phyloP scores from a whole-genome alignment of 352 stramenopile species.

The Pythium aristosporum region DNA sequence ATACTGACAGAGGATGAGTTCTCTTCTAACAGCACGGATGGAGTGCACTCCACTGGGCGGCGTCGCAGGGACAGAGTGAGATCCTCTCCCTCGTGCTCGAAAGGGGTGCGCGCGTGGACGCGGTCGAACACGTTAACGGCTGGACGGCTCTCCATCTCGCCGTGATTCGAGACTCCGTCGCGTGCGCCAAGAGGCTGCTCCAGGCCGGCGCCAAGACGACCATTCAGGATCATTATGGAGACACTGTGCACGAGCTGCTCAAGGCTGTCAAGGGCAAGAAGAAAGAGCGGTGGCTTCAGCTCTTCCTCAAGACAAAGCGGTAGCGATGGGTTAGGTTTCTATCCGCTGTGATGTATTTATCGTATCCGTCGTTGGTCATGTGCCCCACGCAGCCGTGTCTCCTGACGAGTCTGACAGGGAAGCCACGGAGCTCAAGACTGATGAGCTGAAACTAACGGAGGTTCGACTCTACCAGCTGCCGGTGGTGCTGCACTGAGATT shows the following conservation, averaged over 20 bases:
- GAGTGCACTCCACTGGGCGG: slow-evolving; percentile 77
- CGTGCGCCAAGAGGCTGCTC: slow-evolving; percentile 53
- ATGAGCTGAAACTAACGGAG: too few relatives aligned
- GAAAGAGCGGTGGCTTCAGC: slow-evolving; percentile 35
- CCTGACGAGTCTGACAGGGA: too few relatives aligned
- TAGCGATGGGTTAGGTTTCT: neutral
- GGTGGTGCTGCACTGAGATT: too few relatives aligned
- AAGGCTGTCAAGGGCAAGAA: slow-evolving; percentile 29
- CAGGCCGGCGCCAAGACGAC: slow-evolving; percentile 34
- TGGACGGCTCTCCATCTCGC: slow-evolving; percentile 75
- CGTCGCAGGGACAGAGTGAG: slow-evolving; percentile 43
- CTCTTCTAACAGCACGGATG: slow-evolving; percentile 51
- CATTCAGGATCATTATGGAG: slow-evolving; percentile 55
- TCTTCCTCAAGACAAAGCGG: slow-evolving; percentile 28
- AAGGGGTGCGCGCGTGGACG: slow-evolving; percentile 43
- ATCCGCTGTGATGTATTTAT: too few relatives aligned
- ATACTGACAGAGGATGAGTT: neutral
- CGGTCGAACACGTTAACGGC: slow-evolving; percentile 66
- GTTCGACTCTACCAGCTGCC: too few relatives aligned
- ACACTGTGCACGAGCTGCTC: slow-evolving; percentile 27
- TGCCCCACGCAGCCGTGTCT: too few relatives aligned
- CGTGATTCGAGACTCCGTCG: slow-evolving; percentile 42
- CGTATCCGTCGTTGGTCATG: too few relatives aligned
- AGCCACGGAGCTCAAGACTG: too few relatives aligned
- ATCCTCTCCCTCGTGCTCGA: slow-evolving; percentile 51